Conservation (phyloP, 2,329 filamentous ascomycete species). For the Chlorencoelia australis region DNA sequence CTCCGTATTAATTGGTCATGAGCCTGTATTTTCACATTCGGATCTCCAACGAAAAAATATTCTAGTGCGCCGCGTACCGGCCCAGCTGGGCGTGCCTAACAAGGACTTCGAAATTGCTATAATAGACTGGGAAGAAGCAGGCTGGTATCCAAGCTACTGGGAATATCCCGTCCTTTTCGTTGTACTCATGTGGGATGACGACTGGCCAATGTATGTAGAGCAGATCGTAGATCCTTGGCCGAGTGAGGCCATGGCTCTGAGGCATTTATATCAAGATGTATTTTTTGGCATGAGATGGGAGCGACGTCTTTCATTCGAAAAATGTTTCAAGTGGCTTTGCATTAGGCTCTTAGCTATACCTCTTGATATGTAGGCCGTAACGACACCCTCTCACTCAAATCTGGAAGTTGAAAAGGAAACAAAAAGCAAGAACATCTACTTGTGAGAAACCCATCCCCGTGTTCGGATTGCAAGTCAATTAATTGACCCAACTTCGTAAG, state of each 20-base stretch:
- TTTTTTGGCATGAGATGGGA: too few relatives aligned
- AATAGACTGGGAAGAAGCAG: constrained; percentile 15
- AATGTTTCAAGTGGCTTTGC: too few relatives aligned
- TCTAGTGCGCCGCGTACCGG: constrained; percentile 6
- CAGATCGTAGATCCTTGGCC: constrained; percentile 13
- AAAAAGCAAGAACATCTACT: too few relatives aligned
- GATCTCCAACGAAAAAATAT: constrained; percentile 16
- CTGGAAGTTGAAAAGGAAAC: too few relatives aligned
- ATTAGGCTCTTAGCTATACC: too few relatives aligned
- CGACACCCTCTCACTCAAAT: too few relatives aligned
- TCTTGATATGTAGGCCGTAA: too few relatives aligned
- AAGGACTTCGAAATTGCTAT: constrained; percentile 6
- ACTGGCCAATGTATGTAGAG: constrained; percentile 12
- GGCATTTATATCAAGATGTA: constrained; percentile 11
- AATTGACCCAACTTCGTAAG: too few relatives aligned
- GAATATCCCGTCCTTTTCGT: constrained; percentile 13
- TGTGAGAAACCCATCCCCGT: too few relatives aligned
- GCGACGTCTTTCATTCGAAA: too few relatives aligned
- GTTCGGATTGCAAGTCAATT: too few relatives aligned
- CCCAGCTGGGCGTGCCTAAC: neutral
- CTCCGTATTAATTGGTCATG: constrained; percentile 1
- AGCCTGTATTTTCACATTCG: constrained; percentile 11
- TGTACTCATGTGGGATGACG: constrained; percentile 13
- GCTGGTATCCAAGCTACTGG: constrained; percentile 16
- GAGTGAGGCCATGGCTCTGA: constrained; percentile 9